Conservation (phyloP, 176 grass and related monocot species). For the Tuctoria greenei region DNA sequence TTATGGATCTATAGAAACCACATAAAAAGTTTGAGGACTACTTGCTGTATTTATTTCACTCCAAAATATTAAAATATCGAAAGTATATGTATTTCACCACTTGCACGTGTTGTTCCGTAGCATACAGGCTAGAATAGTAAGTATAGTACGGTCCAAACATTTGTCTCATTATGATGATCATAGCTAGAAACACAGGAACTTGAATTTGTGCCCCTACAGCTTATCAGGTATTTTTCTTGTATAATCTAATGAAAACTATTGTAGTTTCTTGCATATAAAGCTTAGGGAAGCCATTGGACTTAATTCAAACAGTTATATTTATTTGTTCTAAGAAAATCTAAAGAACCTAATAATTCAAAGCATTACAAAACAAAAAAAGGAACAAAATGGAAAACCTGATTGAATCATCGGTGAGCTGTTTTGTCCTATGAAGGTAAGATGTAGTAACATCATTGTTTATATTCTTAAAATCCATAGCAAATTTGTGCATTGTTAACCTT, state of each 20-base stretch:
- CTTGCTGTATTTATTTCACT: too few species aligned
- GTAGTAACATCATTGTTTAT: constrained; percentile 39
- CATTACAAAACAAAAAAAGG: background rate
- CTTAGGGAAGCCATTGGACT: background rate
- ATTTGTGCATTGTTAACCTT: constrained; percentile 60
- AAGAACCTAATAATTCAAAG: background rate
- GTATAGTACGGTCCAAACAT: background rate
- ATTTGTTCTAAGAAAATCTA: background rate
- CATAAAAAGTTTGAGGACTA: too few species aligned
- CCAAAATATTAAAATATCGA: too few species aligned
- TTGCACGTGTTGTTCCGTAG: background rate
- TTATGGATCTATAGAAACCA: too few species aligned
- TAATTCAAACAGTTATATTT: background rate
- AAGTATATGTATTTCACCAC: too few species aligned
- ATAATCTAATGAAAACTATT: constrained; percentile 12
- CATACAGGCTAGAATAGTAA: too few species aligned
- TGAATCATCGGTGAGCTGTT: constrained; percentile 58
- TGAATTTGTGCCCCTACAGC: background rate
- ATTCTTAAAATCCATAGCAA: constrained; percentile 40
- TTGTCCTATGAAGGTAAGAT: constrained; percentile 51
- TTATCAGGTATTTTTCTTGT: background rate
- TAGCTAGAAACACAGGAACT: background rate
- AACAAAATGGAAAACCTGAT: constrained; percentile 58
- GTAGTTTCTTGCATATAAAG: background rate
- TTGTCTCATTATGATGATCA: background rate